Conservation (phyloP, 2,329 filamentous ascomycete species). For the Didymellaceae sp. region DNA sequence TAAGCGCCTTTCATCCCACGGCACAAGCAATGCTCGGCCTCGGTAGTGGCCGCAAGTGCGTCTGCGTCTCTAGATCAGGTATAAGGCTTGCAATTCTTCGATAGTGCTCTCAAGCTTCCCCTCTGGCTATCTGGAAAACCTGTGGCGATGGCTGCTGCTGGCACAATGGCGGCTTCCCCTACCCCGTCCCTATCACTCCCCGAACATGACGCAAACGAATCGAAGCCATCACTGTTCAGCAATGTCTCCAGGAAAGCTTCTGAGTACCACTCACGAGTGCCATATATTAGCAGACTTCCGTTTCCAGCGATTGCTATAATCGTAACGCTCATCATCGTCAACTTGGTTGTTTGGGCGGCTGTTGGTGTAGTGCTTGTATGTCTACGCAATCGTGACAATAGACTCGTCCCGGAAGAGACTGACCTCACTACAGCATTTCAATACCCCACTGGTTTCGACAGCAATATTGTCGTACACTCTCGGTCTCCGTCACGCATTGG, state of each 20-base stretch:
- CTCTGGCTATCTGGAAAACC: not conserved
- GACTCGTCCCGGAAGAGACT: not conserved
- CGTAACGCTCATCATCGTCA: conserved; percentile 58
- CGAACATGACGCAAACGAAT: not conserved
- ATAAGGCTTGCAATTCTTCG: not conserved
- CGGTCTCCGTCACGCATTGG: conserved; percentile 90
- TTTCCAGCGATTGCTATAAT: conserved; percentile 65
- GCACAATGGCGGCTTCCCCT: not conserved
- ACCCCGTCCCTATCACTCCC: not conserved
- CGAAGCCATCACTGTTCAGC: conserved; percentile 27
- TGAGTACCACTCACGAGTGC: conserved; percentile 58
- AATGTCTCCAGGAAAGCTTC: conserved; percentile 48
- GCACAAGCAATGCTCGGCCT: conserved; percentile 10
- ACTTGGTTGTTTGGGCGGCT: conserved; percentile 64
- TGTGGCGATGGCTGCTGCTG: not conserved
- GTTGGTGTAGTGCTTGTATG: conserved; percentile 64
- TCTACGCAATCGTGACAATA: not conserved
- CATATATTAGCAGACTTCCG: conserved; percentile 63
- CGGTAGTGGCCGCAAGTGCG: conserved; percentile 7
- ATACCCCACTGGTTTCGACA: conserved; percentile 72
- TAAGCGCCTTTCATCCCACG: conserved; percentile 25
- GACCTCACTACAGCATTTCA: conserved; percentile 35
- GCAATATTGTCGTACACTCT: conserved; percentile 87
- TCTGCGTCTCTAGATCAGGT: not conserved
- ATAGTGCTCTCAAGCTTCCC: not conserved